phyloP scores from a whole-genome alignment of 176 grass and related monocot genomes.

The Aegilops sharonensis region DNA sequence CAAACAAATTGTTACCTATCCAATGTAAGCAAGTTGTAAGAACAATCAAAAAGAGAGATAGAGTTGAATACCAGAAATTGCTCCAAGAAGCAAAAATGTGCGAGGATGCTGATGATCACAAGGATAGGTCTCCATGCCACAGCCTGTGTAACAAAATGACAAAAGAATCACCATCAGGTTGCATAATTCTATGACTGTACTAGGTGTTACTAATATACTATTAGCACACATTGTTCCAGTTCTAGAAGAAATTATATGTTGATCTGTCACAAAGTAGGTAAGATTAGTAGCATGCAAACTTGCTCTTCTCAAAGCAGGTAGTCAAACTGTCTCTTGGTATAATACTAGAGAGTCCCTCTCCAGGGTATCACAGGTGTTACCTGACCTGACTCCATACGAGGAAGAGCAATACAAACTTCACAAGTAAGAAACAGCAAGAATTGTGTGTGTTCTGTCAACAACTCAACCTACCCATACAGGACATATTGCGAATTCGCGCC shows the following conservation, averaged over 20 bases:
- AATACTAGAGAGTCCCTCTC: not conserved
- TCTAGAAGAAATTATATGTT: not conserved
- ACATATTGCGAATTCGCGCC: not conserved
- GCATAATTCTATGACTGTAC: not conserved
- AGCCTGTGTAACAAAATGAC: conserved; percentile 41
- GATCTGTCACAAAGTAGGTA: not conserved
- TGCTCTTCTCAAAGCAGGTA: conserved; percentile 1
- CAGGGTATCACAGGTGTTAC: not conserved
- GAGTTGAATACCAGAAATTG: conserved; percentile 54
- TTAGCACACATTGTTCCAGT: not conserved
- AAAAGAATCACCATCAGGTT: conserved; percentile 15
- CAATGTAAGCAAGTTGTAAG: not conserved
- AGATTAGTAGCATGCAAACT: not conserved
- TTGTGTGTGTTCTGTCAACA: not conserved
- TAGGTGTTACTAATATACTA: not conserved
- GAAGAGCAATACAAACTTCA: not conserved
- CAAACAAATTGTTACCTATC: conserved; percentile 12
- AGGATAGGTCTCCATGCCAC: conserved; percentile 75
- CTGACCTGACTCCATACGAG: not conserved
- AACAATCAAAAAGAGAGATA: not conserved
- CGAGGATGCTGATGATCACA: conserved; percentile 70
- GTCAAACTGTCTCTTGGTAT: not conserved
- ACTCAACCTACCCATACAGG: conserved; percentile 33
- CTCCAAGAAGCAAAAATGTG: conserved; percentile 94
- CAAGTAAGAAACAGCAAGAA: not conserved